phyloP scores from a whole-genome alignment of 1,139 yeast species.

The Kodamaea suecica region DNA sequence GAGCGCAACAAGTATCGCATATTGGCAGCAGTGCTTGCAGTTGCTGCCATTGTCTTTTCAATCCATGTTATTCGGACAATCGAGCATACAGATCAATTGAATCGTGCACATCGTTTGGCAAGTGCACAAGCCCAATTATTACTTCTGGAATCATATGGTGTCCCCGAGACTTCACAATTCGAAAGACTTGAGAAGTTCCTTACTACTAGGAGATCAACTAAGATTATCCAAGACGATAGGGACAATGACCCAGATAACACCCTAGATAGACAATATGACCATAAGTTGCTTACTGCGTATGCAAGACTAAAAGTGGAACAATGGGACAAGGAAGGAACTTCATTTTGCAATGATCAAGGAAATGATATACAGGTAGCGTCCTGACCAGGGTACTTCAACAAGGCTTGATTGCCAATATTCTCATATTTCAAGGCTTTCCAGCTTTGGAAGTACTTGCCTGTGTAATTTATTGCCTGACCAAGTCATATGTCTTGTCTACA shows the following conservation, averaged over 20 bases:
- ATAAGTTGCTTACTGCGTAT: conserved; percentile 29
- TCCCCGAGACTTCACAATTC: conserved; percentile 41
- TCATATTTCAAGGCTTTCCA: too few species aligned
- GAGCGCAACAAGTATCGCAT: conserved; percentile 47
- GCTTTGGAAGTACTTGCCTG: too few species aligned
- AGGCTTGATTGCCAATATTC: too few species aligned
- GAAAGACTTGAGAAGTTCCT: conserved; percentile 57
- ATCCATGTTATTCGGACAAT: conserved; percentile 47
- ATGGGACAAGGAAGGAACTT: conserved; percentile 14
- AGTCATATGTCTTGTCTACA: too few species aligned
- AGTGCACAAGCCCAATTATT: conserved; percentile 44
- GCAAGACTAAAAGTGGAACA: conserved; percentile 29
- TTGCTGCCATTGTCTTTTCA: conserved; percentile 37
- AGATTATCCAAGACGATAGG: conserved; percentile 22
- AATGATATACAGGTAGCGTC: too few species aligned
- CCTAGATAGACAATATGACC: conserved; percentile 23
- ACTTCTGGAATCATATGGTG: conserved; percentile 1
- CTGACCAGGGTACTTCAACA: too few species aligned
- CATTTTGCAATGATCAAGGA: too few species aligned
- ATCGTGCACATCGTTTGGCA: conserved; percentile 47
- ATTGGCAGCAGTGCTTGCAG: conserved; percentile 39
- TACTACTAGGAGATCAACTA: conserved; percentile 50
- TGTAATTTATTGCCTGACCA: too few species aligned
- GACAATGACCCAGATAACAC: conserved; percentile 14
- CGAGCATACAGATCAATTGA: conserved; percentile 35